Percentiles rank a stretch among this genome's conserved stretches.
These are phyloP conservation scores for Santalum album DNA, from an alignment of 164 flowering plant species.

Conservation along the genomic window DNA sequence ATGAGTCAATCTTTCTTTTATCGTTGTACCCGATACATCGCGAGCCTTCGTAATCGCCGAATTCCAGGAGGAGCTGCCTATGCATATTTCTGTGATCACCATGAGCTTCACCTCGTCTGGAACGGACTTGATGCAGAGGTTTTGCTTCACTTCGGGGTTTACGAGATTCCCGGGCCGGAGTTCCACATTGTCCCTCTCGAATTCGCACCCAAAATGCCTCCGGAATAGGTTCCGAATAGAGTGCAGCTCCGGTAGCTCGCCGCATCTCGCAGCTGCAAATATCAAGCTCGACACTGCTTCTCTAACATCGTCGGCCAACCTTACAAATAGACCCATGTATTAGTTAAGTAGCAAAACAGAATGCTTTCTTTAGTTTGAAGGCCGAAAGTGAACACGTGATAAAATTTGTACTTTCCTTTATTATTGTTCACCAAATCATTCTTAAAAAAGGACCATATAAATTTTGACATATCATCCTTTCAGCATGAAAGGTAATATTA, in stretches of 20 bases:
- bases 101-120: constrained; percentile 7
- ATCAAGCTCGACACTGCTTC: constrained; percentile 14
- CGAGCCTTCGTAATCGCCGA: too few species aligned
- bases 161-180: constrained; percentile 12
- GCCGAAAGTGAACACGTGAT: too few species aligned
- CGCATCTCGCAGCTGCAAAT: constrained; percentile 20
- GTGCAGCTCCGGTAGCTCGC: constrained; percentile 14
- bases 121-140: background rate
- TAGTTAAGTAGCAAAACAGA: too few species aligned
- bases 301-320: constrained; percentile 5
- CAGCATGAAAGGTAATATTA: too few species aligned
- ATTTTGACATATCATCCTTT: too few species aligned
- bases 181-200: constrained; percentile 1
- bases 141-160: constrained; percentile 4
- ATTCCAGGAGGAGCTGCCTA: background rate
- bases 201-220: constrained; percentile 5
- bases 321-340: background rate
- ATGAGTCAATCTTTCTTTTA: too few species aligned
- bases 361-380: too few species aligned
- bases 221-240: constrained; percentile 9
- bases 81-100: constrained; percentile 6
- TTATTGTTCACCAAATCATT: too few species aligned
- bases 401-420: too few species aligned
- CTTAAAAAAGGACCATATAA: too few species aligned
- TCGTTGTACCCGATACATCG: too few species aligned